A percentile compares a stretch with the other conserved stretches of the same genome.
phyloP scores from a whole-genome alignment of 176 grass and related monocot genomes.

The Elymus sibiricus region DNA sequence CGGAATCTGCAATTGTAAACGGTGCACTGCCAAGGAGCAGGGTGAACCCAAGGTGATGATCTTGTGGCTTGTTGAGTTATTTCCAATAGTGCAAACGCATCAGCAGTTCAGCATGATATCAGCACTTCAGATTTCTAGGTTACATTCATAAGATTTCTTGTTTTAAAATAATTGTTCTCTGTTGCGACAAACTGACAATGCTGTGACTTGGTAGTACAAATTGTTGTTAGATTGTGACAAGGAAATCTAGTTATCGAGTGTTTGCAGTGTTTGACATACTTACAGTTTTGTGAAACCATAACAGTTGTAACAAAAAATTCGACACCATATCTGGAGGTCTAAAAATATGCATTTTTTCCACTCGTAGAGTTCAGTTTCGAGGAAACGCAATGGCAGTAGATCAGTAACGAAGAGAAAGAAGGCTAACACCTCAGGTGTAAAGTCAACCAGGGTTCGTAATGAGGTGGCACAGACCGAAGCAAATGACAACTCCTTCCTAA shows the following conservation, averaged over 20 bases:
- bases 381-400: neutral
- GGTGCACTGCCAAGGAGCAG: slow-evolving; percentile 12
- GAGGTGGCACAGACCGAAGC: neutral
- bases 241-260: neutral
- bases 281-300: neutral
- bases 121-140: neutral
- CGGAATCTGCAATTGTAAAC: slow-evolving; percentile 20
- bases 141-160: slow-evolving; percentile 8
- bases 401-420: neutral
- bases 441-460: neutral
- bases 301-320: neutral
- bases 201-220: neutral
- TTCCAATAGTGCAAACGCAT: neutral
- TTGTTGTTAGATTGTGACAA: neutral
- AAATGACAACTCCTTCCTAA: neutral
- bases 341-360: neutral
- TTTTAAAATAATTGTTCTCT: neutral
- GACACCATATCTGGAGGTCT: neutral
- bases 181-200: neutral
- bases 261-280: neutral
- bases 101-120: neutral
- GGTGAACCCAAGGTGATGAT: slow-evolving; percentile 23
- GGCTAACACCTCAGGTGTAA: neutral
- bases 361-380: slow-evolving; percentile 9
- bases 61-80: neutral